These are phyloP conservation scores for Volvariella volvacea DNA, from an alignment of 1,284 basidiomycete genomes.

Conservation along the genomic window DNA sequence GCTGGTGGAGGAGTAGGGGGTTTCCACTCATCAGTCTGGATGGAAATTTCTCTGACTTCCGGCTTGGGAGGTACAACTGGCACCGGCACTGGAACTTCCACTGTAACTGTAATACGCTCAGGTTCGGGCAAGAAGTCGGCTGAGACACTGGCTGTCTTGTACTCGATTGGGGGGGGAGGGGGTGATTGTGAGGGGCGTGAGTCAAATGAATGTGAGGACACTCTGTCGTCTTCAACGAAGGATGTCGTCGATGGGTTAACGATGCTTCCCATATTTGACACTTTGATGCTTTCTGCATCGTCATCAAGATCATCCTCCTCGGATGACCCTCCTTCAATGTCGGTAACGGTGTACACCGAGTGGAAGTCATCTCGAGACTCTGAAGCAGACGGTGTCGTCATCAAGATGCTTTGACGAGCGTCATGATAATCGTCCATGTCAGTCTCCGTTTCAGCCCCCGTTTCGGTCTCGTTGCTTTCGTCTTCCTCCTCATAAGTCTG, in stretches of 20 bases:
- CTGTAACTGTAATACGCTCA: conserved; percentile 9
- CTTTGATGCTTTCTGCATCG: conserved; percentile 62
- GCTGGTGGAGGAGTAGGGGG: conserved; percentile 27
- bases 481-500: conserved; percentile 26
- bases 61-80: conserved; percentile 39
- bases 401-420: conserved; percentile 66
- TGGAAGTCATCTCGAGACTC: conserved; percentile 64
- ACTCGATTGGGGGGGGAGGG: conserved; percentile 12
- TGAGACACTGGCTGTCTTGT: conserved; percentile 30
- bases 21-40: conserved; percentile 72
- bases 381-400: conserved; percentile 47
- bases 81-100: conserved; percentile 10
- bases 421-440: conserved; percentile 81
- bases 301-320: conserved; percentile 55
- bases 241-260: conserved; percentile 6
- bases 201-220: conserved; percentile 17
- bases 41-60: conserved; percentile 63
- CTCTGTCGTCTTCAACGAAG: not conserved
- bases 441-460: conserved; percentile 56
- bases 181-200: conserved; percentile 7
- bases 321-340: conserved; percentile 50
- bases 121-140: conserved; percentile 21
- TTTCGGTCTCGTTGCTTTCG: conserved; percentile 50
- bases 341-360: conserved; percentile 66
- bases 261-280: conserved; percentile 35